Evolutionary conservation across 2,329 filamentous ascomycete genomes (phyloP).

Genomic region (Fusarium sp.): DNA sequence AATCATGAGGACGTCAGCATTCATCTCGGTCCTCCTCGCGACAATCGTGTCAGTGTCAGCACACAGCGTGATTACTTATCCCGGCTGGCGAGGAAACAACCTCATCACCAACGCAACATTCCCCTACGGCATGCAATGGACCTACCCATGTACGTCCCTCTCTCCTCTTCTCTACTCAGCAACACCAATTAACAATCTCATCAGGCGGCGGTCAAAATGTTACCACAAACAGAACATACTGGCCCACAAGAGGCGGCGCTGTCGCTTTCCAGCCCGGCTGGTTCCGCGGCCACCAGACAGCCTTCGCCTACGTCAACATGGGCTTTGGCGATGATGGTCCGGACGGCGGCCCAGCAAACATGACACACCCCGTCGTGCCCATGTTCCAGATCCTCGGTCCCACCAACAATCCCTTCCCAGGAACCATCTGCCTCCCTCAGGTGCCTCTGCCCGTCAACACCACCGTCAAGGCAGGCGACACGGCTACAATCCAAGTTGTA

Average conservation of each 20-base stretch:
- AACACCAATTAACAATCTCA: slow-evolving; percentile 13
- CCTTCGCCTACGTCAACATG: slow-evolving; percentile 89
- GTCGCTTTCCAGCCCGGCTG: slow-evolving; percentile 91
- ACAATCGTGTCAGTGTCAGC: slow-evolving; percentile 65
- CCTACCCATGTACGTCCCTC: slow-evolving; percentile 83
- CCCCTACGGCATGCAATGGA: slow-evolving; percentile 94
- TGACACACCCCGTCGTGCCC: slow-evolving; percentile 83
- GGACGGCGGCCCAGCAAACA: slow-evolving; percentile 77
- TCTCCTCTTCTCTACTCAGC: background rate
- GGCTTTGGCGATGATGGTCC: slow-evolving; percentile 78
- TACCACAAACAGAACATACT: slow-evolving; percentile 86
- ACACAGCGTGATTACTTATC: slow-evolving; percentile 88
- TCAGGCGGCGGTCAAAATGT: slow-evolving; percentile 84
- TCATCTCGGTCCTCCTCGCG: slow-evolving; percentile 55
- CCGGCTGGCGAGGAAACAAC: slow-evolving; percentile 88
- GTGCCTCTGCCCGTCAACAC: slow-evolving; percentile 81
- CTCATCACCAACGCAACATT: slow-evolving; percentile 80
- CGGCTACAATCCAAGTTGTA: slow-evolving; percentile 89
- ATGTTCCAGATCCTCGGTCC: slow-evolving; percentile 87
- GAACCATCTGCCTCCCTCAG: slow-evolving; percentile 88
- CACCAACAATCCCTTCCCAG: slow-evolving; percentile 83
- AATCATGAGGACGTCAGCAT: slow-evolving; percentile 58
- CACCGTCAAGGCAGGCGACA: slow-evolving; percentile 80
- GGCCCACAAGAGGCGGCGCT: slow-evolving; percentile 89
- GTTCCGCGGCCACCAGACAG: slow-evolving; percentile 88